Evolutionary conservation across 371 early-diverging fungal species (phyloP).

Genomic region (Mortierella polycephala): DNA sequence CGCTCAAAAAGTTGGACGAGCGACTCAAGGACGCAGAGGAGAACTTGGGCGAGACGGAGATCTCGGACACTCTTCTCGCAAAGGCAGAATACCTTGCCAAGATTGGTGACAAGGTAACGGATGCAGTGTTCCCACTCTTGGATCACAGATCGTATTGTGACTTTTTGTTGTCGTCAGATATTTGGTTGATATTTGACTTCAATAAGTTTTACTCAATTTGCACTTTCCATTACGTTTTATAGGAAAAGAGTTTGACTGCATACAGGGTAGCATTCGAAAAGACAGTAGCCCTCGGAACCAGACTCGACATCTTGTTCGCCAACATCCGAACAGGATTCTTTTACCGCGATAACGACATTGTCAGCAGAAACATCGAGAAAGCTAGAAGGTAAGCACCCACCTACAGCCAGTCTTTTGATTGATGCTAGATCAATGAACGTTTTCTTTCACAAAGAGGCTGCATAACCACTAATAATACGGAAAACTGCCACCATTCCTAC

Average conservation of each 20-base stretch:
- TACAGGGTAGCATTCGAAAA: slow-evolving; percentile 87
- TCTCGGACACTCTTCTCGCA: slow-evolving; percentile 90
- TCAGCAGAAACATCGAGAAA: slow-evolving; percentile 84
- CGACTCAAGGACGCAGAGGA: slow-evolving; percentile 89
- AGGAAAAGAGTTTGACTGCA: slow-evolving; percentile 88
- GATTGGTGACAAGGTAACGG: slow-evolving; percentile 92
- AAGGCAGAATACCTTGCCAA: slow-evolving; percentile 92
- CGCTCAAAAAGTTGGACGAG: slow-evolving; percentile 82
- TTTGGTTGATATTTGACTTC: not conserved
- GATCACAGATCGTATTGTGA: too few species aligned
- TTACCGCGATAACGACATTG: slow-evolving; percentile 82
- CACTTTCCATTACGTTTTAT: not conserved
- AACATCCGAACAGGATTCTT: slow-evolving; percentile 96
- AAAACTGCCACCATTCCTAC: not conserved
- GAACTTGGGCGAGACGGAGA: slow-evolving; percentile 95
- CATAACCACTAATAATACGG: too few species aligned
- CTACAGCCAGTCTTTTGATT: not conserved
- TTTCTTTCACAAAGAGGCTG: not conserved
- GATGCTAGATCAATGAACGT: not conserved
- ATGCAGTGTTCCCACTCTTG: too few species aligned
- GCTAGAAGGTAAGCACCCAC: slow-evolving; percentile 64
- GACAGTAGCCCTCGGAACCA: slow-evolving; percentile 89
- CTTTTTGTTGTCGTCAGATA: too few species aligned
- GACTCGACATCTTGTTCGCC: slow-evolving; percentile 94
- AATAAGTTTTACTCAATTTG: not conserved